Base-by-base conservation (phyloP, 2,329 filamentous ascomycete genomes). In the Pleoardoris graminearum region DNA sequence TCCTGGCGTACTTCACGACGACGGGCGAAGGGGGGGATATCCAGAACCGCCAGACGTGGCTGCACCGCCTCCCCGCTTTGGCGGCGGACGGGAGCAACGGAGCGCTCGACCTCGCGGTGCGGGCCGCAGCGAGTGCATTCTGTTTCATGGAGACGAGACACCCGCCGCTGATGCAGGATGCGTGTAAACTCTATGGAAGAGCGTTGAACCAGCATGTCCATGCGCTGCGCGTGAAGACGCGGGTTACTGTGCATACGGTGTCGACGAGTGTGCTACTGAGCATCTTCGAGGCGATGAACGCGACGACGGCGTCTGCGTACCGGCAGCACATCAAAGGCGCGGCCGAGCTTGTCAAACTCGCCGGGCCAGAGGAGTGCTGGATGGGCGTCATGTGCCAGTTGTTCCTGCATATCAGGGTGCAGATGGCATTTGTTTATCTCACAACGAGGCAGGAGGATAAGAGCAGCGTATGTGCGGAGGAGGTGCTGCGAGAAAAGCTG, bases 281-380 rank as follows among this genome's bases (percentile, higher is more conserved):
- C 17, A 56, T 71, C 12, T 70, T 70, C 36, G 68, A 72, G 35
- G 62, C 66, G 4, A 69, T 71, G 65, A 61, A 64, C 17, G 53
- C 62, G 3, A 70, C 69, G 4, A 66, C 59, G 8, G 54, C 60
- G 7, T 53, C 62, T 12, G 67, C 62, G 2, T 72, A 71, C 48
- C 57, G 61, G n/a, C 51, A 59, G 17, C 68, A 72, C 37, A 60
- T 71, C 27, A 55, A 60, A 21, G 67, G 67, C n/a, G 67, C 66
- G 14, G 67, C 61, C 1, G 60, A 55, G 29, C 61, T 71, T 55
- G 48, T 70, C 3, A 63, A 70, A 43, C 37, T 63, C 0, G 62
- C 63, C 3, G 64, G 61, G 4, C 62, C 67, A 14, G 64, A 56
- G 10, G 51, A 69, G 33, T 69, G 65, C 43, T 48, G 51, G 12